Base-by-base conservation (phyloP, 1,284 basidiomycete species). In the Erythrobasidium hasegawianum region DNA sequence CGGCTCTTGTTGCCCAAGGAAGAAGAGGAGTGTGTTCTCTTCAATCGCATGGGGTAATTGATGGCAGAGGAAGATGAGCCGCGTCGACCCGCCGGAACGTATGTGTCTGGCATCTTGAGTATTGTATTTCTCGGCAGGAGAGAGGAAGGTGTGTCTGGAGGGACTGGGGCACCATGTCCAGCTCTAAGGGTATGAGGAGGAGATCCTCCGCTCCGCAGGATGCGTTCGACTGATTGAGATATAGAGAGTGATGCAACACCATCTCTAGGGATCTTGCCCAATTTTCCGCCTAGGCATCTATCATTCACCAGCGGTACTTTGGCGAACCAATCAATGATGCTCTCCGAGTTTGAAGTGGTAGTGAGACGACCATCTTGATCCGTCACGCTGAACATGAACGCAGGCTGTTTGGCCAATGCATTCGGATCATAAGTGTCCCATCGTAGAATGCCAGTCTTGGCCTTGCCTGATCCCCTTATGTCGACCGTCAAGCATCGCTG, bases 31-130 rank as follows among this genome's bases (percentile, higher is more conserved):
- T 33, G 33, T 11, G 33, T 33, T 33, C 33, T 33, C 33, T 33
- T 33, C 33, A 33, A 33, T 33, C 33, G 33, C 33, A 33, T 33
- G 4, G 33, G 33, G 11, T 33, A 33, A 11, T 18, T 47, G 43
- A 47, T n/a, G 4, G 43, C 4, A 8, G 43, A 47, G 43, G 43
- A 47, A 24, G 43, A 40, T 1, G 61, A 64, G 9, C 61, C 61
- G 11, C 61, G 53, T 64, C 54, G 45, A 24, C 61, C 54, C 5
- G 61, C 50, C 1, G 61, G 61, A n/a, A 64, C 39, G 24, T 64
- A 64, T 24, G 43, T 7, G 16, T 53, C 40, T 20, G 61, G 61
- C 18, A 53, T 39, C 1, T 26, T 49, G n/a, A 53, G 54, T 13
- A 57, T 9, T 45, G 61, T 64, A 20, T 64, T 64, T 29, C 61